Evolutionary conservation across 208 protist genomes (phyloP).

Genomic region (Trypanosomatidae sp.): DNA sequence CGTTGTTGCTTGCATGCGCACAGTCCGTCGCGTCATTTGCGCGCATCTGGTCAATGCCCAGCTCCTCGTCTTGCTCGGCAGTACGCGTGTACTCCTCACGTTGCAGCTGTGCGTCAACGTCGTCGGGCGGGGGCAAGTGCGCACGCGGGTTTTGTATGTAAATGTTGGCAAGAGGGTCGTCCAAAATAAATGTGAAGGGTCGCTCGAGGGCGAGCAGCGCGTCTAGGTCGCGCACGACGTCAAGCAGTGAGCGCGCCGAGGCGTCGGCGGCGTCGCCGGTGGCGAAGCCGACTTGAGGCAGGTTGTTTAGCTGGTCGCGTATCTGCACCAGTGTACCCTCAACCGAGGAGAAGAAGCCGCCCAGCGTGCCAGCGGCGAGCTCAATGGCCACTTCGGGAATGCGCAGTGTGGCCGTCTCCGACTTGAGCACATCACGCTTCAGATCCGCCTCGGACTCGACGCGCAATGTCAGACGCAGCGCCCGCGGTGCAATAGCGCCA

Average conservation of each 20-base stretch:
- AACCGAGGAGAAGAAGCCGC: constrained; percentile 91
- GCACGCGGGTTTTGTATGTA: constrained; percentile 90
- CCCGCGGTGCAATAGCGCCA: constrained; percentile 71
- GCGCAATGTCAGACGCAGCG: constrained; percentile 49
- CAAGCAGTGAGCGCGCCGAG: constrained; percentile 42
- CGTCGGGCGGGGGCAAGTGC: constrained; percentile 68
- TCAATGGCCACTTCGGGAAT: constrained; percentile 87
- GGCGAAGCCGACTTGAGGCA: constrained; percentile 71
- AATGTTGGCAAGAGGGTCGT: constrained; percentile 86
- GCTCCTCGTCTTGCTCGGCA: constrained; percentile 89
- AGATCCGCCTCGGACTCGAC: constrained; percentile 77
- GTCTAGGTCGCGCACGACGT: constrained; percentile 76
- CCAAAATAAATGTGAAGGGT: constrained; percentile 88
- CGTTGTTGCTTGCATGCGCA: not conserved
- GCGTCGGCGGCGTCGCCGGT: constrained; percentile 55
- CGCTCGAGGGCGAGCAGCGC: constrained; percentile 40
- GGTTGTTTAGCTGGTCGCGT: constrained; percentile 66
- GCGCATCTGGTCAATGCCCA: constrained; percentile 80
- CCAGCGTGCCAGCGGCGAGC: constrained; percentile 79
- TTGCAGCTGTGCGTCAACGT: constrained; percentile 72
- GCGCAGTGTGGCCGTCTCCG: constrained; percentile 72
- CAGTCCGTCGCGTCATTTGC: constrained; percentile 5
- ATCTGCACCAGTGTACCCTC: constrained; percentile 86
- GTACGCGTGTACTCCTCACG: constrained; percentile 75
- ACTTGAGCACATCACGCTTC: constrained; percentile 91